A percentile compares a stretch with the other conserved stretches of the same genome.
These are phyloP conservation scores for Ceratocystis diversiconidia DNA, from an alignment of 2,329 filamentous ascomycete species.

Conservation along the genomic window DNA sequence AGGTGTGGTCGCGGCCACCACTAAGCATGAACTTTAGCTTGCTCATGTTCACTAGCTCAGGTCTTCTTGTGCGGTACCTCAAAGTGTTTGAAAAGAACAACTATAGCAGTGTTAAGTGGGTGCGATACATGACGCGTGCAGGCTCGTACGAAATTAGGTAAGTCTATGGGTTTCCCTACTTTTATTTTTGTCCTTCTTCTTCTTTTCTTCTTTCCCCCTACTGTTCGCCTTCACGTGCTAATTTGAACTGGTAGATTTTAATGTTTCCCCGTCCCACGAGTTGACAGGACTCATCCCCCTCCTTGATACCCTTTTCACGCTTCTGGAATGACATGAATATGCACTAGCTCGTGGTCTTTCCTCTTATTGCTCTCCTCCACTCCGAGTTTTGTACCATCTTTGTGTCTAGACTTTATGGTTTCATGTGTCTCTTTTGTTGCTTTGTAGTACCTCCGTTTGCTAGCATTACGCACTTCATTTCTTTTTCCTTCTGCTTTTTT, in stretches of 20 bases:
- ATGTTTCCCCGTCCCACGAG: slow-evolving; percentile 16
- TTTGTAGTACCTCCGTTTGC: slow-evolving; percentile 7
- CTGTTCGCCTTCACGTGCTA: slow-evolving; percentile 4
- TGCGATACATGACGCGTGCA: slow-evolving; percentile 94
- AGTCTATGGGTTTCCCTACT: slow-evolving; percentile 18
- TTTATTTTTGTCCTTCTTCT: too few species aligned
- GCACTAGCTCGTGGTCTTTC: neutral
- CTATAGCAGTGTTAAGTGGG: slow-evolving; percentile 98
- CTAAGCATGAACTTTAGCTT: slow-evolving; percentile 83
- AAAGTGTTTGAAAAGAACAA: slow-evolving; percentile 99
- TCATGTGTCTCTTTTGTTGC: slow-evolving; percentile 1
- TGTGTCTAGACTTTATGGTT: slow-evolving; percentile 11
- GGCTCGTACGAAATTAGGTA: slow-evolving; percentile 95
- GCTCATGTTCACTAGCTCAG: slow-evolving; percentile 96
- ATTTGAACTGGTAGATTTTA: slow-evolving; percentile 25
- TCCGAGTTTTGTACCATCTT: neutral
- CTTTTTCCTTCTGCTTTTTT: neutral
- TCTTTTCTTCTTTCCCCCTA: too few species aligned
- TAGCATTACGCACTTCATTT: slow-evolving; percentile 2
- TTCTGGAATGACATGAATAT: slow-evolving; percentile 7
- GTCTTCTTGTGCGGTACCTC: slow-evolving; percentile 78
- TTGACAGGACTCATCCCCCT: slow-evolving; percentile 7
- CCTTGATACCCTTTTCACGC: slow-evolving; percentile 18
- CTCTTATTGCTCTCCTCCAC: neutral
- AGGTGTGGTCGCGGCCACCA: slow-evolving; percentile 88